phyloP scores from a whole-genome alignment of 2,329 filamentous ascomycete species.

The Metarhizium sp. region DNA sequence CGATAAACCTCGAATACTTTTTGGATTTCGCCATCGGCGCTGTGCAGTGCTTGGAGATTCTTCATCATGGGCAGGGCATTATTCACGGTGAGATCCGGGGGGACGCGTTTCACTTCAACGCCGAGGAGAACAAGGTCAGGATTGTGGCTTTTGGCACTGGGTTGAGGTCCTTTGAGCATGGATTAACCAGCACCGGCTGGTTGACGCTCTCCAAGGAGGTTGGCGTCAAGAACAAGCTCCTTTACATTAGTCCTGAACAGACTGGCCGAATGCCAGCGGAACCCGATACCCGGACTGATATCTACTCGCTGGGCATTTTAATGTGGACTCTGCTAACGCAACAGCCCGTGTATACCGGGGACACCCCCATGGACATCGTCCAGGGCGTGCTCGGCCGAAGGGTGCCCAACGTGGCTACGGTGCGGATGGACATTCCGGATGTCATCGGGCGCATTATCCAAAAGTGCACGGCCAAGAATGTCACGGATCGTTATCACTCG shows the following conservation, averaged over 20 bases:
- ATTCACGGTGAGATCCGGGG: slow-evolving; percentile 86
- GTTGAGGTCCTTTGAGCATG: slow-evolving; percentile 80
- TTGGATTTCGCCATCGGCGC: slow-evolving; percentile 88
- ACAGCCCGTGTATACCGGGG: slow-evolving; percentile 68
- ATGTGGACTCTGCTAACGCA: slow-evolving; percentile 83
- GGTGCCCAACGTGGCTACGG: slow-evolving; percentile 65
- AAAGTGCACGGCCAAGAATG: slow-evolving; percentile 84
- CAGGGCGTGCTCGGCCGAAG: slow-evolving; percentile 77
- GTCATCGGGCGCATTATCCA: slow-evolving; percentile 75
- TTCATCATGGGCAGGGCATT: slow-evolving; percentile 81
- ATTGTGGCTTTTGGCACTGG: slow-evolving; percentile 82
- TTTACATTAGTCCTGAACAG: slow-evolving; percentile 91
- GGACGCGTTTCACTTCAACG: slow-evolving; percentile 83
- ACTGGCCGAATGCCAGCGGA: slow-evolving; percentile 88
- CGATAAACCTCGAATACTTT: slow-evolving; percentile 66
- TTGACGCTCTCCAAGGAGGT: slow-evolving; percentile 71
- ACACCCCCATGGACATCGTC: slow-evolving; percentile 78
- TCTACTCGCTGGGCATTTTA: slow-evolving; percentile 82
- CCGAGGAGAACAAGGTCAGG: slow-evolving; percentile 61
- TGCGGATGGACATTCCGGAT: slow-evolving; percentile 76
- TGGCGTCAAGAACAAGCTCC: slow-evolving; percentile 79
- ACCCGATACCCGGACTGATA: slow-evolving; percentile 85
- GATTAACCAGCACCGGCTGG: slow-evolving; percentile 80
- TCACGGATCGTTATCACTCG: slow-evolving; percentile 82
- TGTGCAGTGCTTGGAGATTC: slow-evolving; percentile 72